phyloP scores from a whole-genome alignment of 441 rosid genomes.

The Flueggea neowawraea region DNA sequence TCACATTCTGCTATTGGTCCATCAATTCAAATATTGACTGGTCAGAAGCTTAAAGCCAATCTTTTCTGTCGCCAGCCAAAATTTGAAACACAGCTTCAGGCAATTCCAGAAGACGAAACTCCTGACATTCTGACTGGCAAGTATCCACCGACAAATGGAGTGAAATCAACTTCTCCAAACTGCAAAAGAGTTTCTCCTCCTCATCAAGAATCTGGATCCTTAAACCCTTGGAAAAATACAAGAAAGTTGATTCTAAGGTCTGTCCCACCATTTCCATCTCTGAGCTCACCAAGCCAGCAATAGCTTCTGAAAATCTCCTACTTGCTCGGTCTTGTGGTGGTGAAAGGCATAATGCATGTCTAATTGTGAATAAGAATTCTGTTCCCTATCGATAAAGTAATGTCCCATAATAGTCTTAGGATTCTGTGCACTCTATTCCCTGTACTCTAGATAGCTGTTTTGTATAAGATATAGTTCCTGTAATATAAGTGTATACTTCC shows the following conservation, averaged over 20 bases:
- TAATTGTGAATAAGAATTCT: no score
- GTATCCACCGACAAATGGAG: slow-evolving; percentile 23
- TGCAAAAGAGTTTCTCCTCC: slow-evolving; percentile 85
- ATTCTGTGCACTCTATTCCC: no score
- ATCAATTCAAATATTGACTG: slow-evolving; percentile 32
- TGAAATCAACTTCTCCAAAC: slow-evolving; percentile 77
- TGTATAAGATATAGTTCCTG: no score
- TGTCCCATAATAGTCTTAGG: no score
- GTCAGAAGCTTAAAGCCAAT: slow-evolving; percentile 16
- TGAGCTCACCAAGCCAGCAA: slow-evolving; percentile 33
- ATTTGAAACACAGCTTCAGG: slow-evolving; percentile 45
- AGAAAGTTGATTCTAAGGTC: slow-evolving; percentile 84
- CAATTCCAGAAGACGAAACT: slow-evolving; percentile 42
- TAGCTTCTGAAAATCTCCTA: slow-evolving; percentile 2
- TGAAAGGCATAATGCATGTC: no score
- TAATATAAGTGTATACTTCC: no score
- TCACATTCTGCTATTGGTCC: slow-evolving; percentile 42
- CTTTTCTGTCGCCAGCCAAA: slow-evolving; percentile 26
- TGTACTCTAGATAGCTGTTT: no score
- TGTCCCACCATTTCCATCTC: slow-evolving; percentile 62
- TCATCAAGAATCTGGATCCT: slow-evolving; percentile 47
- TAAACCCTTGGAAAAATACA: slow-evolving; percentile 41
- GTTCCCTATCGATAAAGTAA: no score
- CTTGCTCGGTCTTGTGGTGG: no score
- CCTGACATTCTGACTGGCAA: slow-evolving; percentile 44